A percentile compares a stretch with the other conserved stretches of the same genome.
Conservation (phyloP, 2,329 filamentous ascomycete species). For the Colletotrichum sp. region DNA sequence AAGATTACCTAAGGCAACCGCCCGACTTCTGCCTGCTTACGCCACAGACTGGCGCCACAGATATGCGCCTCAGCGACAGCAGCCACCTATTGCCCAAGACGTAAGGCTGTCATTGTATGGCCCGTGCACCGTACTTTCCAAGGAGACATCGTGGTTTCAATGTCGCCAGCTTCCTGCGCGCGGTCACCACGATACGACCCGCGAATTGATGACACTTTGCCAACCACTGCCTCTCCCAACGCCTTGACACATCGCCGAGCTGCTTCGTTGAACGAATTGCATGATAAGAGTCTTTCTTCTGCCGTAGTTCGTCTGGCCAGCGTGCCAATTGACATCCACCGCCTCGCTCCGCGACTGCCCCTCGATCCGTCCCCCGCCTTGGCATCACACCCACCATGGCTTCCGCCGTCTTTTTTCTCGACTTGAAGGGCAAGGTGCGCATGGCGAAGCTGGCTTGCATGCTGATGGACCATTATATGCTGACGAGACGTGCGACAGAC, state of each 20-base stretch:
- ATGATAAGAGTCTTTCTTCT: conserved; percentile 8
- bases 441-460: neutral
- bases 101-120: conserved; percentile 9
- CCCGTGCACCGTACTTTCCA: conserved; percentile 11
- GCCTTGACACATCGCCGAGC: neutral
- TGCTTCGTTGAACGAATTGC: neutral
- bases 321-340: conserved; percentile 29
- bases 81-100: neutral
- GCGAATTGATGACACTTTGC: neutral
- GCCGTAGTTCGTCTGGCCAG: conserved; percentile 25
- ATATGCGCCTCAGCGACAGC: neutral
- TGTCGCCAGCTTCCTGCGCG: conserved; percentile 10
- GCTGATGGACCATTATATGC: neutral
- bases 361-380: conserved; percentile 26
- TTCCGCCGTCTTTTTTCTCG: conserved; percentile 97
- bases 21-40: neutral
- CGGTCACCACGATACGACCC: neutral
- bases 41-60: neutral
- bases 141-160: conserved; percentile 23
- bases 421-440: conserved; percentile 97
- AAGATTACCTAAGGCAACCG: neutral
- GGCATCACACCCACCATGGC: conserved; percentile 69
- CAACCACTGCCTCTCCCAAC: neutral
- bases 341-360: conserved; percentile 24
- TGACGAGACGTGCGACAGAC: conserved; percentile 63